These are phyloP conservation scores for Monilinia vaccinii-corymbosi DNA, from an alignment of 2,329 filamentous ascomycete genomes.

Conservation along the genomic window DNA sequence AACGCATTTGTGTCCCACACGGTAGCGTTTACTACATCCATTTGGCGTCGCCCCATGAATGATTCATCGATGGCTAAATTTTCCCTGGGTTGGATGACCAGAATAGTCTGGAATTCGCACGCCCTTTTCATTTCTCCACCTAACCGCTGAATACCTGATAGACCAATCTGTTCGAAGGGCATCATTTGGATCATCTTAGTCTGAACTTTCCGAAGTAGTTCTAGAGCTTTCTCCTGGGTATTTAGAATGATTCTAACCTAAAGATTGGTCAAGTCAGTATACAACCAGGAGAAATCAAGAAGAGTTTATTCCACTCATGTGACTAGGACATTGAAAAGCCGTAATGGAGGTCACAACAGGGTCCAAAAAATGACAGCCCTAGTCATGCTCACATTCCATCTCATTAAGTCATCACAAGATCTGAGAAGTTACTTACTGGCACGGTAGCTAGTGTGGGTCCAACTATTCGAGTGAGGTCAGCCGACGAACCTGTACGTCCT, in stretches of 20 bases:
- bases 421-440: slow-evolving; percentile 32
- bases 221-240: not conserved
- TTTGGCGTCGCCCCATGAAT: not conserved
- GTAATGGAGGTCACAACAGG: not conserved
- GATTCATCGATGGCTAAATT: not conserved
- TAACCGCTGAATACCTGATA: slow-evolving; percentile 18
- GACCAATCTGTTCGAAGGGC: slow-evolving; percentile 39
- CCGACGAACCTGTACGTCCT: slow-evolving; percentile 33
- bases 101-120: slow-evolving; percentile 18
- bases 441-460: slow-evolving; percentile 36
- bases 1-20: not conserved
- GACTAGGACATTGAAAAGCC: not conserved
- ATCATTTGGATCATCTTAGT: slow-evolving; percentile 26
- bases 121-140: slow-evolving; percentile 11
- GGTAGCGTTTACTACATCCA: not conserved
- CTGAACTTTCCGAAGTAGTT: not conserved
- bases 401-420: slow-evolving; percentile 1
- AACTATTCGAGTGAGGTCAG: slow-evolving; percentile 34
- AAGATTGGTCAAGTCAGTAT: not conserved
- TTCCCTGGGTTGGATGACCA: slow-evolving; percentile 17
- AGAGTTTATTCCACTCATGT: not conserved
- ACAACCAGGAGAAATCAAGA: not conserved
- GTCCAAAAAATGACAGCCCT: not conserved
- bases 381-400: not conserved
- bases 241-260: not conserved